Percentiles rank a stretch among this genome's conserved stretches.
phyloP scores from a whole-genome alignment of 768 basidiomycete species.

The Rhizopogon rudus region DNA sequence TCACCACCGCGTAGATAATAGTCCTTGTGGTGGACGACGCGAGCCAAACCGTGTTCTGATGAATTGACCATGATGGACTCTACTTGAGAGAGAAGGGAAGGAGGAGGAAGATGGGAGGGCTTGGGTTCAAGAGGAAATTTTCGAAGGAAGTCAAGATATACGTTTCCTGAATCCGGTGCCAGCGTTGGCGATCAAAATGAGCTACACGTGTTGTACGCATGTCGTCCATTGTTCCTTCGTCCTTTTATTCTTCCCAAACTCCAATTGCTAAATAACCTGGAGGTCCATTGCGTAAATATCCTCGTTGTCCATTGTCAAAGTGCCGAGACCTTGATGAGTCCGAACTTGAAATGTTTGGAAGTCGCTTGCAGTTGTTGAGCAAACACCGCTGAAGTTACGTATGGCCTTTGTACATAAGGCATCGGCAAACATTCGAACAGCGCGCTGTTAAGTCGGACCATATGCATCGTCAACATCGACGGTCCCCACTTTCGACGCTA shows the following conservation, averaged over 20 bases:
- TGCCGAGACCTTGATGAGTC: no score
- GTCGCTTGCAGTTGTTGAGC: not conserved
- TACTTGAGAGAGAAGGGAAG: slow-evolving; percentile 23
- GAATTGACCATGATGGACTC: slow-evolving; percentile 20
- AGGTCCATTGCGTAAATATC: slow-evolving; percentile 24
- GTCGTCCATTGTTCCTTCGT: slow-evolving; percentile 15
- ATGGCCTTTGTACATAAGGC: no score
- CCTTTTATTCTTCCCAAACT: slow-evolving; percentile 12
- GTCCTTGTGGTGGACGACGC: slow-evolving; percentile 31
- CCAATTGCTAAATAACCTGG: slow-evolving; percentile 7
- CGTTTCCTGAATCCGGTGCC: slow-evolving; percentile 18
- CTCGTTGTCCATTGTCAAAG: slow-evolving; percentile 7
- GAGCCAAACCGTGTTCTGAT: slow-evolving; percentile 23
- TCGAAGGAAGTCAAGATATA: slow-evolving; percentile 32
- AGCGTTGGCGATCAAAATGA: slow-evolving; percentile 18
- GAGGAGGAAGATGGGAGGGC: slow-evolving; percentile 19
- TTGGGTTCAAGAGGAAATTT: slow-evolving; percentile 31
- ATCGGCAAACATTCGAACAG: not conserved
- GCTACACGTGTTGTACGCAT: slow-evolving; percentile 34
- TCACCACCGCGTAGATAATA: slow-evolving; percentile 61
- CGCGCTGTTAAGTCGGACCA: not conserved
- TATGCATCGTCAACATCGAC: not conserved
- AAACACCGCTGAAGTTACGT: slow-evolving; percentile 1
- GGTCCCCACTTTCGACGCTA: no score
- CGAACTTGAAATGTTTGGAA: not conserved